phyloP scores from a whole-genome alignment of 2,329 filamentous ascomycete genomes.

The Monilinia aucupariae region DNA sequence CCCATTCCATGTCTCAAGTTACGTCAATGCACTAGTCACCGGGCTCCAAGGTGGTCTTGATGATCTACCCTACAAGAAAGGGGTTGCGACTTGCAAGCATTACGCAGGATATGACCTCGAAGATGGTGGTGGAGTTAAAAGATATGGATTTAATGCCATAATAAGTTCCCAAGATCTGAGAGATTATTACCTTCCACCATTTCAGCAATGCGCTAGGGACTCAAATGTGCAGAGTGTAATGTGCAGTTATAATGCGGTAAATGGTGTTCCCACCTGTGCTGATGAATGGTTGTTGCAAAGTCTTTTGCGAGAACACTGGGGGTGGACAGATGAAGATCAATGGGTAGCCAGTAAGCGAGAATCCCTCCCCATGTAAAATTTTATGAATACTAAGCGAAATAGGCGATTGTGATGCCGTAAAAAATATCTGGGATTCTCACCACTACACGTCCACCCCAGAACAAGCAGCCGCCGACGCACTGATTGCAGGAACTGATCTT shows the following conservation, averaged over 20 bases:
- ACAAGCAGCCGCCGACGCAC: constrained; percentile 21
- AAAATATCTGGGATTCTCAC: constrained; percentile 44
- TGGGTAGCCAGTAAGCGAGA: constrained; percentile 41
- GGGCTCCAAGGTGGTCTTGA: constrained; percentile 47
- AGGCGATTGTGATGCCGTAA: constrained; percentile 48
- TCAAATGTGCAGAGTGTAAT: constrained; percentile 53
- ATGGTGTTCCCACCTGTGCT: constrained; percentile 60
- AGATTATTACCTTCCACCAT: constrained; percentile 63
- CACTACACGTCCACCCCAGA: constrained; percentile 34
- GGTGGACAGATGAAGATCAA: constrained; percentile 55
- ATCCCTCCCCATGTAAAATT: fast-evolving
- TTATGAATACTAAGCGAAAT: neutral
- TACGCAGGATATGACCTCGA: constrained; percentile 53
- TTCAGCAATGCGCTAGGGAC: constrained; percentile 57
- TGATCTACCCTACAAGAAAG: constrained; percentile 38
- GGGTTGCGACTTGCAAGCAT: constrained; percentile 55
- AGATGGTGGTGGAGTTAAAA: constrained; percentile 39
- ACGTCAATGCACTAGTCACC: constrained; percentile 48
- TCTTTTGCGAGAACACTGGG: constrained; percentile 60
- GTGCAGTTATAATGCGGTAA: constrained; percentile 60
- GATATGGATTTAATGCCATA: constrained; percentile 51
- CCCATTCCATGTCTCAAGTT: constrained; percentile 44
- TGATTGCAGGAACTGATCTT: constrained; percentile 26
- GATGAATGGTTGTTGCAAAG: constrained; percentile 57
- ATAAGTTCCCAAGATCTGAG: constrained; percentile 57